A percentile compares a stretch with the other conserved stretches of the same genome.
Evolutionary conservation across 2,329 filamentous ascomycete genomes (phyloP).

Genomic region (Ceratocystis smalleyi): DNA sequence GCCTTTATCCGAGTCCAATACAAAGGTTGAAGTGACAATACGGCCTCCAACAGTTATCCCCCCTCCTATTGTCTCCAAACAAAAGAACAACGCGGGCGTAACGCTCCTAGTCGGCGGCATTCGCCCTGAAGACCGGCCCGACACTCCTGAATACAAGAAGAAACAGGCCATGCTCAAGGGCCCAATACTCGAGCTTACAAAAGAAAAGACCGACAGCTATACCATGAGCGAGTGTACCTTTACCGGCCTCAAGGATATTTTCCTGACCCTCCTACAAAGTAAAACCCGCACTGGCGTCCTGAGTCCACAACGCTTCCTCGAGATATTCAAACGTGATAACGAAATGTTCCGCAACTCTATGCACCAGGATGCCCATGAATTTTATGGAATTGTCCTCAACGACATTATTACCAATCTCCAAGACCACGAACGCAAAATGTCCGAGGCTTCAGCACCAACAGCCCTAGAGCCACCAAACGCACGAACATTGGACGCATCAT

Average conservation of each 20-base stretch:
- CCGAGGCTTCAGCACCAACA: slow-evolving; percentile 27
- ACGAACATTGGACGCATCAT: slow-evolving; percentile 32
- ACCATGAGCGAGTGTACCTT: slow-evolving; percentile 93
- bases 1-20: slow-evolving; percentile 53
- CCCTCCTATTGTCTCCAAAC: slow-evolving; percentile 27
- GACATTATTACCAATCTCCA: slow-evolving; percentile 91
- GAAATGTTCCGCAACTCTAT: slow-evolving; percentile 95
- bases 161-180: slow-evolving; percentile 81
- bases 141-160: slow-evolving; percentile 95
- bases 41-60: slow-evolving; percentile 37
- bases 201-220: slow-evolving; percentile 64
- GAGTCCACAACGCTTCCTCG: slow-evolving; percentile 81
- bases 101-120: slow-evolving; percentile 27
- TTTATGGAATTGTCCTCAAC: slow-evolving; percentile 87
- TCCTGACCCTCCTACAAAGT: slow-evolving; percentile 73
- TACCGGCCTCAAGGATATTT: slow-evolving; percentile 89
- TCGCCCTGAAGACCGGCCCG: slow-evolving; percentile 78
- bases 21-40: slow-evolving; percentile 46
- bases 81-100: slow-evolving; percentile 10
- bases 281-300: slow-evolving; percentile 73
- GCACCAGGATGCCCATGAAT: slow-evolving; percentile 98
- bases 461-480: slow-evolving; percentile 32
- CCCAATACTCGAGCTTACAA: slow-evolving; percentile 69
- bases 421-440: slow-evolving; percentile 42
- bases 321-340: slow-evolving; percentile 85